A percentile compares a stretch with the other conserved stretches of the same genome.
Conservation (phyloP, 2,329 filamentous ascomycete species). For the Ophiocordyceps sinensis region DNA sequence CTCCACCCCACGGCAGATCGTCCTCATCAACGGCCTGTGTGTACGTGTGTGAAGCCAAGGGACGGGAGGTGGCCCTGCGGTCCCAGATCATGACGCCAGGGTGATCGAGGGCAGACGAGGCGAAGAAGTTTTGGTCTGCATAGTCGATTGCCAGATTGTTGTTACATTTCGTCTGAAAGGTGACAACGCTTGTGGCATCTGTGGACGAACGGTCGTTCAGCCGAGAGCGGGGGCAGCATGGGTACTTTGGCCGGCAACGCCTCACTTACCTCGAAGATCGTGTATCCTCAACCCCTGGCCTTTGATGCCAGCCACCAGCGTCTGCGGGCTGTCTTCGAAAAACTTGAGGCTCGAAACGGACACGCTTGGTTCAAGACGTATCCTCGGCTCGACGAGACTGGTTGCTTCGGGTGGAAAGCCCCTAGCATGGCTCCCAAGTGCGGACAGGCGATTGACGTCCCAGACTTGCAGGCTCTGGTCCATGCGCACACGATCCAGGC, state of each 20-base stretch:
- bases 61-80: conserved; percentile 43
- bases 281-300: conserved; percentile 62
- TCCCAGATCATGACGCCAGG: conserved; percentile 69
- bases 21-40: conserved; percentile 44
- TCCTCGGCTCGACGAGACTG: conserved; percentile 39
- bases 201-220: conserved; percentile 7
- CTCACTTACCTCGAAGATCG: conserved; percentile 53
- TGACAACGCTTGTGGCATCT: conserved; percentile 37
- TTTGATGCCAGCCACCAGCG: conserved; percentile 61
- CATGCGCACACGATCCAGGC: conserved; percentile 66
- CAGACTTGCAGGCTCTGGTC: conserved; percentile 74
- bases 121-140: conserved; percentile 69
- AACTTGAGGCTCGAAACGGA: conserved; percentile 75
- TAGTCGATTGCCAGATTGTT: conserved; percentile 68
- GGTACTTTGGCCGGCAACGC: not conserved
- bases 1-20: conserved; percentile 47
- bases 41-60: conserved; percentile 38
- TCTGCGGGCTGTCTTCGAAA: conserved; percentile 63
- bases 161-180: conserved; percentile 52
- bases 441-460: conserved; percentile 53
- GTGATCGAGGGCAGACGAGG: conserved; percentile 62
- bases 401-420: conserved; percentile 36
- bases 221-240: not conserved
- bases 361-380: conserved; percentile 49
- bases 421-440: conserved; percentile 27